A percentile compares a stretch with the other conserved stretches of the same genome.
phyloP scores from a whole-genome alignment of 2,329 filamentous ascomycete species.

The Fusarium sp. region DNA sequence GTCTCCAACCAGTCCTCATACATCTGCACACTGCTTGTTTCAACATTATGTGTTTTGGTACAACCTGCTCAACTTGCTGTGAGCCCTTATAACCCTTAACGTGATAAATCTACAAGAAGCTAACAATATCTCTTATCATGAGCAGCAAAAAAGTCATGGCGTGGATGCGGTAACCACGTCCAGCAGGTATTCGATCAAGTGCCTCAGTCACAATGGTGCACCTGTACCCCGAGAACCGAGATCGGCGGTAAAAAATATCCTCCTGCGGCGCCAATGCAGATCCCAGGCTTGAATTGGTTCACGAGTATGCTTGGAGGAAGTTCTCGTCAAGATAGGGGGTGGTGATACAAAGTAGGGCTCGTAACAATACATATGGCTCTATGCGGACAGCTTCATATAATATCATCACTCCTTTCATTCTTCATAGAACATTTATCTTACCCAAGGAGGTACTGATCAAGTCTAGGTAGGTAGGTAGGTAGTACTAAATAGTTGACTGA shows the following conservation, averaged over 20 bases:
- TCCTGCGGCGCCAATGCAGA: constrained; percentile 54
- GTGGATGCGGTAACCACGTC: constrained; percentile 62
- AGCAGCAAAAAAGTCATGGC: constrained; percentile 61
- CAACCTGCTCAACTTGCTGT: constrained; percentile 58
- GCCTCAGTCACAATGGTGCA: constrained; percentile 60
- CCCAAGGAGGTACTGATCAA: background rate
- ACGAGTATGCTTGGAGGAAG: constrained; percentile 42
- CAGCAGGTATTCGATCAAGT: constrained; percentile 57
- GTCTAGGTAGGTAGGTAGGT: too few relatives aligned
- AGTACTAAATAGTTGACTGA: background rate
- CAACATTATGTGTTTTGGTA: constrained; percentile 55
- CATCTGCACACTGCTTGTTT: background rate
- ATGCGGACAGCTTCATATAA: background rate
- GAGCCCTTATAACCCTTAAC: constrained; percentile 29
- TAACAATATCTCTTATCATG: background rate
- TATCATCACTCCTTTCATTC: background rate
- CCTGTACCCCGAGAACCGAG: constrained; percentile 57
- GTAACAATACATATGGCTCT: constrained; percentile 3
- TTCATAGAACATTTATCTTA: background rate
- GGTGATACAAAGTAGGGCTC: constrained; percentile 37
- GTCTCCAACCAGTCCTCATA: background rate
- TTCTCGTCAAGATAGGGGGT: background rate
- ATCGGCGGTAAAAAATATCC: constrained; percentile 60
- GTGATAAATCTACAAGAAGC: background rate
- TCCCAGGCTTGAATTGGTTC: constrained; percentile 56